Evolutionary conservation across 352 stramenopile genomes (phyloP).

Genomic region (Albugo laibachii): DNA sequence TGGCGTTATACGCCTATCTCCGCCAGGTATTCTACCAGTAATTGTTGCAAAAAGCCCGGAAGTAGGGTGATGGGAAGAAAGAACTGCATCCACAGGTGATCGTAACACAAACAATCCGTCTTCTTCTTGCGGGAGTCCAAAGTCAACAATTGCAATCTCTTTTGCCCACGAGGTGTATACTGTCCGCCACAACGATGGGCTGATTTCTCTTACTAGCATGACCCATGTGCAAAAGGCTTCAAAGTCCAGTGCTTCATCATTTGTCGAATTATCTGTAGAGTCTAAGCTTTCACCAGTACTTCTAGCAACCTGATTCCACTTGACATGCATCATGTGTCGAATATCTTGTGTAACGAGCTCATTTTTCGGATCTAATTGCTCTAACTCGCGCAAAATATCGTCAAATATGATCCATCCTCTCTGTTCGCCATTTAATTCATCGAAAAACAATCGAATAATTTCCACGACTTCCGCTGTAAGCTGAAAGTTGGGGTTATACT

Average conservation of each 20-base stretch:
- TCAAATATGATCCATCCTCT: conserved; percentile 21
- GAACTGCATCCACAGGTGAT: neutral
- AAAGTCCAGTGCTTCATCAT: conserved; percentile 17
- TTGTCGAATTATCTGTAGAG: neutral
- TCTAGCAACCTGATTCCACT: neutral
- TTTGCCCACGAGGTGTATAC: conserved; percentile 64
- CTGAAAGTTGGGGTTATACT: conserved; percentile 69
- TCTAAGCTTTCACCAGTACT: conserved; percentile 12
- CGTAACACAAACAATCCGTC: conserved; percentile 46
- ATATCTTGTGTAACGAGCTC: conserved; percentile 25
- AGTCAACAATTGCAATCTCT: conserved; percentile 46
- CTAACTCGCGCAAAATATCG: conserved; percentile 35
- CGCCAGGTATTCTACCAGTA: neutral
- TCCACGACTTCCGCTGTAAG: conserved; percentile 62
- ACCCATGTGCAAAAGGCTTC: conserved; percentile 49
- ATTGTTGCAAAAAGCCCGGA: neutral
- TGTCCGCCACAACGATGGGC: conserved; percentile 32
- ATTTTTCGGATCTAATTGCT: conserved; percentile 32
- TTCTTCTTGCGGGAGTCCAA: conserved; percentile 33
- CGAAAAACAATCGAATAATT: conserved; percentile 67
- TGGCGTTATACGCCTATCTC: neutral
- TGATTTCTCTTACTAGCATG: conserved; percentile 62
- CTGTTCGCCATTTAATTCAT: conserved; percentile 28
- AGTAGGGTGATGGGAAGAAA: neutral
- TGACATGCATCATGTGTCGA: conserved; percentile 15